Evolutionary conservation across 192 early-diverging fungal genomes (phyloP).

Genomic region (Umbelopsis ramanniana): DNA sequence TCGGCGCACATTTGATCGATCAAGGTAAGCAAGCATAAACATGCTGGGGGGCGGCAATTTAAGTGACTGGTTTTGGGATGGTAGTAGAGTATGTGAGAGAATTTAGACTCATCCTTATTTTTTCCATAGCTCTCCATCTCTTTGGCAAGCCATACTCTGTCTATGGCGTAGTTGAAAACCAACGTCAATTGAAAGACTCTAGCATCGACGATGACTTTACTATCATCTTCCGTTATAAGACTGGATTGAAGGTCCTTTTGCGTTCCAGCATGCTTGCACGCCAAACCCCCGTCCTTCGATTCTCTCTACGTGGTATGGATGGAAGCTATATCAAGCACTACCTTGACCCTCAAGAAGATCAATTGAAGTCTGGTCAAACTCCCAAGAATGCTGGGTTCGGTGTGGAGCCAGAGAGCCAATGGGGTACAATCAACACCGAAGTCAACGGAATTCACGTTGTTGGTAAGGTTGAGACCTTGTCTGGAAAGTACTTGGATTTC

Average conservation of each 20-base stretch:
- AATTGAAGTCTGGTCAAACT: constrained; percentile 66
- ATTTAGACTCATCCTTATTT: not conserved
- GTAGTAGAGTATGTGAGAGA: too few species aligned
- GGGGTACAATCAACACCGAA: constrained; percentile 60
- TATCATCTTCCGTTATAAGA: constrained; percentile 63
- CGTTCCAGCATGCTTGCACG: constrained; percentile 73
- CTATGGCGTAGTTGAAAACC: constrained; percentile 63
- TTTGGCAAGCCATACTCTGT: constrained; percentile 71
- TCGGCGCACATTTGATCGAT: constrained; percentile 69
- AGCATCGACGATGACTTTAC: constrained; percentile 67
- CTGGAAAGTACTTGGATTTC: constrained; percentile 63
- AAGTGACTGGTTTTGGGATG: too few species aligned
- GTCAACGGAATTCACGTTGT: constrained; percentile 50
- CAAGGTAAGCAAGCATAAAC: constrained; percentile 48
- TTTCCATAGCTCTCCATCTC: constrained; percentile 54
- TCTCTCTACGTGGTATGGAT: constrained; percentile 67
- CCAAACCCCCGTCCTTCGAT: constrained; percentile 60
- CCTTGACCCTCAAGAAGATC: constrained; percentile 76
- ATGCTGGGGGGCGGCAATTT: too few species aligned
- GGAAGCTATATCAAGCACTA: constrained; percentile 70
- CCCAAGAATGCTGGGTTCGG: constrained; percentile 59
- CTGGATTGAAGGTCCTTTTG: constrained; percentile 63
- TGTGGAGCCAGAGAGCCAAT: constrained; percentile 48
- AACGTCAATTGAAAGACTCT: constrained; percentile 60
- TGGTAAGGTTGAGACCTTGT: constrained; percentile 59